Base-by-base conservation (phyloP, 495 filamentous ascomycete genomes). In the Bacidia gigantensis region DNA sequence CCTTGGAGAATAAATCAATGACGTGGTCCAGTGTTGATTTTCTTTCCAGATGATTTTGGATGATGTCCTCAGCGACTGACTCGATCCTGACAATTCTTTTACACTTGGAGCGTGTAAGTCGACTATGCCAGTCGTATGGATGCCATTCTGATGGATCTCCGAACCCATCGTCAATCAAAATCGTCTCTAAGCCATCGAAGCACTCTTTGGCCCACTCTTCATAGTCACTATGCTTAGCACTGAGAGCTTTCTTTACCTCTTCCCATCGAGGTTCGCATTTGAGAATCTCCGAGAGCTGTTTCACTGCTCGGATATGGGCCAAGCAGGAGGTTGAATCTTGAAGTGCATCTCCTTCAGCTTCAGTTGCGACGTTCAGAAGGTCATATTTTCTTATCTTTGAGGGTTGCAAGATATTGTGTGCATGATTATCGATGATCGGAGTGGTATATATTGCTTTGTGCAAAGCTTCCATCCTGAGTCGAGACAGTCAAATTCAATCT, bases 391-490 rank as follows among this genome's bases (percentile, higher is more conserved):
- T 59, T 7, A 64, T 40, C 38, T 74, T 65, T 9, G 72, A 63
- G 21, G 74, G 69, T 41, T 74, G 67, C 22, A 94, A 70, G 0
- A 89, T 68, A 57, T 87, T 88, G 61, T 95, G 88, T 35, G 84
- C 86, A 67, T 95, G 89, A 61, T 90, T 81, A 62, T 95, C 89
- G 61, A 95, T 89, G 56, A 90, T 75, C 0, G 89, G 87, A 32
- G 80, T 85, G 14, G 59, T 72, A 53, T 76, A 73, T 46, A 92
- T 80, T 11, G 53, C 54, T 43, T 59, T 20, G 3, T 49, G 45
- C 10, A 61, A 48, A 25, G 23, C 18, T 12, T 60, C 53, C 56
- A 56, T 55, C 12, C 17, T 35, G 29, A 20, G 39, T 41, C 39
- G 39, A 41, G 39, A 41, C n/a, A 0, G 20, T 41, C 14, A 41